Evolutionary conservation across 1,284 basidiomycete species (phyloP).

Genomic region (Pseudozyma tsukubaensis): DNA sequence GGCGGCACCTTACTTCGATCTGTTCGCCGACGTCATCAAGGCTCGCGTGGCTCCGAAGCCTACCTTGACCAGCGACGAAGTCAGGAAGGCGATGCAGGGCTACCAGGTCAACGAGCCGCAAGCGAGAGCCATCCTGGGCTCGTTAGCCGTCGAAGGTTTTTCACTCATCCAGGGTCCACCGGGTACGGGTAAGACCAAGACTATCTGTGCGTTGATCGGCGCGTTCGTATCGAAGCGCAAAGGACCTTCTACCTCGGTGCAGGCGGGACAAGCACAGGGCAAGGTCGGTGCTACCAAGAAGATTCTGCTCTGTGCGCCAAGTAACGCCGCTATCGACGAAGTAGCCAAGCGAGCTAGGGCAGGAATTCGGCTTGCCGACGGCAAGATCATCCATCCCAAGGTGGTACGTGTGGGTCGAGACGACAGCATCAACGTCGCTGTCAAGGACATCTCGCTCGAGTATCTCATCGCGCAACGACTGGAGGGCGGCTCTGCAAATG

Average conservation of each 20-base stretch:
- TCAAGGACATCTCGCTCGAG: slow-evolving; percentile 89
- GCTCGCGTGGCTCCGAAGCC: slow-evolving; percentile 74
- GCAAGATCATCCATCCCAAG: slow-evolving; percentile 75
- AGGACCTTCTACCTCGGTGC: slow-evolving; percentile 37
- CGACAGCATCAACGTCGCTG: slow-evolving; percentile 81
- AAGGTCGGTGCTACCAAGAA: slow-evolving; percentile 72
- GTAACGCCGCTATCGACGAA: slow-evolving; percentile 98
- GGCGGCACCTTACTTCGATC: slow-evolving; percentile 84
- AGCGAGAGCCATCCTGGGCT: slow-evolving; percentile 85
- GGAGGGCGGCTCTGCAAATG: slow-evolving; percentile 23
- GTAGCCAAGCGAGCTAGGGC: slow-evolving; percentile 88
- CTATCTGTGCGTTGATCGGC: slow-evolving; percentile 93
- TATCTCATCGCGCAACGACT: slow-evolving; percentile 54
- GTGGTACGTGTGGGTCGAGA: slow-evolving; percentile 90
- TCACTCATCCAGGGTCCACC: slow-evolving; percentile 96
- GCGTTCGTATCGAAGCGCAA: slow-evolving; percentile 76
- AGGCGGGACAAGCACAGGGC: slow-evolving; percentile 31
- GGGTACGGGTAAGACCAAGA: slow-evolving; percentile 98
- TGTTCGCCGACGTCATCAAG: slow-evolving; percentile 77
- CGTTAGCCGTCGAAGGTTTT: slow-evolving; percentile 82
- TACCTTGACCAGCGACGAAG: slow-evolving; percentile 72
- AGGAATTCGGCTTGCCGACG: slow-evolving; percentile 76
- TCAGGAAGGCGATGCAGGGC: slow-evolving; percentile 74
- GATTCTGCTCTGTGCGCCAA: slow-evolving; percentile 93
- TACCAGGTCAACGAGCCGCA: slow-evolving; percentile 93